Conservation (phyloP, 1,284 basidiomycete genomes). For the Ustilago trichophora region DNA sequence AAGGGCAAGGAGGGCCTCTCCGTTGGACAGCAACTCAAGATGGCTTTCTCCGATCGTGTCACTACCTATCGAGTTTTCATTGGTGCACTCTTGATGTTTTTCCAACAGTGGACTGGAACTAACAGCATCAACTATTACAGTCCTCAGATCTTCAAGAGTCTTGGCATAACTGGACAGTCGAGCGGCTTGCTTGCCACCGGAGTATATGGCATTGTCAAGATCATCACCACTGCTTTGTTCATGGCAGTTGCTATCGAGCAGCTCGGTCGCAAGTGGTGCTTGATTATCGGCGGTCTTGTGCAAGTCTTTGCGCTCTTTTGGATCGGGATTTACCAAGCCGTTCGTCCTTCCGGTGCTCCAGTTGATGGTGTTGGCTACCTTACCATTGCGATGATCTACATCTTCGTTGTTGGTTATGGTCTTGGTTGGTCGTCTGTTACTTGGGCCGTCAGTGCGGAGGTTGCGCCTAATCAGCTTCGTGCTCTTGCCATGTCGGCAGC, state of each 20-base stretch:
- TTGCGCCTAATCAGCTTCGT: constrained; percentile 63
- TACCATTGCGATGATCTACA: constrained; percentile 43
- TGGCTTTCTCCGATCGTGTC: constrained; percentile 67
- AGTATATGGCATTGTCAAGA: constrained; percentile 69
- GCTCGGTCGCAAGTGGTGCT: constrained; percentile 51
- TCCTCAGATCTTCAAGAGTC: constrained; percentile 65
- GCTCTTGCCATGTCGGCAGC: constrained; percentile 59
- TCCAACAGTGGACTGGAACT: constrained; percentile 66
- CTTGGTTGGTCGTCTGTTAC: constrained; percentile 42
- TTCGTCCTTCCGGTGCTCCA: constrained; percentile 30
- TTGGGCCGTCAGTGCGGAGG: constrained; percentile 57
- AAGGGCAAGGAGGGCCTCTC: constrained; percentile 56
- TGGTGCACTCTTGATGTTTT: constrained; percentile 54
- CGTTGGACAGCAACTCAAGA: constrained; percentile 66
- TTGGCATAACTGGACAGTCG: constrained; percentile 67
- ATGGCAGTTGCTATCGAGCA: constrained; percentile 43
- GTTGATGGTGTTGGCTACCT: constrained; percentile 35
- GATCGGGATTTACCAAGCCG: constrained; percentile 40
- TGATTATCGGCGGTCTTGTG: constrained; percentile 11
- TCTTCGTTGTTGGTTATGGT: constrained; percentile 33
- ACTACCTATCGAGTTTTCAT: constrained; percentile 64
- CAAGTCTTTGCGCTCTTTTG: constrained; percentile 34
- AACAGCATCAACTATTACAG: constrained; percentile 32
- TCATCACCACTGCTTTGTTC: constrained; percentile 46
- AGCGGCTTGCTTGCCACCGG: constrained; percentile 69